These are phyloP conservation scores for Paramecium sonneborni DNA, from an alignment of 73 alveolate genomes.

Conservation along the genomic window DNA sequence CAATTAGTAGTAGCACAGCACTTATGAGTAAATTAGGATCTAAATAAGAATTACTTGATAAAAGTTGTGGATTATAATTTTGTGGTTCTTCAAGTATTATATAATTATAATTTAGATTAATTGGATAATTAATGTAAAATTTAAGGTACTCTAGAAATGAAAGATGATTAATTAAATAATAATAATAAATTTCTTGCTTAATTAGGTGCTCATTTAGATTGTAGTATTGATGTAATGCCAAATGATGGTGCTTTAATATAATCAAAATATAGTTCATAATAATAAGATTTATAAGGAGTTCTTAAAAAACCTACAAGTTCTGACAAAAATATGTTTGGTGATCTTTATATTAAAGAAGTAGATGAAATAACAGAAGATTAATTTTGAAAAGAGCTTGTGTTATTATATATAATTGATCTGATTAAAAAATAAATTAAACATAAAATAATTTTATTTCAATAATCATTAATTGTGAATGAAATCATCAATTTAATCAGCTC, in stretches of 20 bases:
- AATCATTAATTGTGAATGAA: neutral
- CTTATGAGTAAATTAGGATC: neutral
- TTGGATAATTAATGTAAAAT: neutral
- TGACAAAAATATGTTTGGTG: neutral
- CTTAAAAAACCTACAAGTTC: neutral
- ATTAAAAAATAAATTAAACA: neutral
- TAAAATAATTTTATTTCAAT: neutral
- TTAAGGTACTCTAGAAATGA: neutral
- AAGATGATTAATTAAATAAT: neutral
- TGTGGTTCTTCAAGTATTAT: neutral
- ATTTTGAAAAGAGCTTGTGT: neutral
- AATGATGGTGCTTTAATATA: neutral
- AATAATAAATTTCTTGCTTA: neutral
- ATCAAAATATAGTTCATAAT: neutral
- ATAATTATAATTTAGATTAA: neutral
- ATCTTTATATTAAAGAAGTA: neutral
- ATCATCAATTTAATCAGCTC: neutral
- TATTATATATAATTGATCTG: neutral
- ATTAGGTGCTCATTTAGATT: slow-evolving; percentile 4
- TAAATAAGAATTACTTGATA: neutral
- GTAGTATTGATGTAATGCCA: neutral
- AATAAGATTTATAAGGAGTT: neutral
- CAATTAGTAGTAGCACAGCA: neutral
- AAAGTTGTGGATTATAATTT: neutral
- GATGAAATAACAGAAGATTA: slow-evolving; percentile 35